Evolutionary conservation across 441 rosid species (phyloP).

Genomic region (Croton setiger): DNA sequence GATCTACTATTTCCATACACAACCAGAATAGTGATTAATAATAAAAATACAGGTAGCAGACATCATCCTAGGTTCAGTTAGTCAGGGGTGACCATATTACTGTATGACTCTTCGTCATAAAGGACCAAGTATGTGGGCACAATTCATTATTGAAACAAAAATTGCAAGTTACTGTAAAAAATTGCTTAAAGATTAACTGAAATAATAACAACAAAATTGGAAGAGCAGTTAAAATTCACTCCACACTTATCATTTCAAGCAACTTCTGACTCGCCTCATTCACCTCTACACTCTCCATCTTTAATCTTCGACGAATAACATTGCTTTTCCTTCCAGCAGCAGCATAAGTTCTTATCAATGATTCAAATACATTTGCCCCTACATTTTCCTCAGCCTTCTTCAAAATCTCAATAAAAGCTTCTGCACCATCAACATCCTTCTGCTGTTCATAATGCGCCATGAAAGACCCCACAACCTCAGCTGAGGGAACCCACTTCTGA

Average conservation of each 20-base stretch:
- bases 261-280: conserved; percentile 54
- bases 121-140: neutral
- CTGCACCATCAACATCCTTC: conserved; percentile 83
- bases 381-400: conserved; percentile 60
- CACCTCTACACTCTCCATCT: conserved; percentile 80
- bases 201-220: conserved; percentile 22
- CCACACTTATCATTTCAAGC: conserved; percentile 50
- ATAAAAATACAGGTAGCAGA: no score
- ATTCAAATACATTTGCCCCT: conserved; percentile 59
- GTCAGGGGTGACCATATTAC: neutral
- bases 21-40: neutral
- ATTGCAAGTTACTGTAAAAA: conserved; percentile 17
- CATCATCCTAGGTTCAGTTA: neutral
- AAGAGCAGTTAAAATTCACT: conserved; percentile 36
- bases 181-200: conserved; percentile 12
- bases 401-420: conserved; percentile 60
- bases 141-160: conserved; percentile 23
- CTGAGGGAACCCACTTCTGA: conserved; percentile 69
- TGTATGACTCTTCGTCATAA: conserved; percentile 5
- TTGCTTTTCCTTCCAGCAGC: conserved; percentile 76
- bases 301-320: conserved; percentile 49
- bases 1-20: neutral
- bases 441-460: conserved; percentile 64
- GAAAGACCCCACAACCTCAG: conserved; percentile 45
- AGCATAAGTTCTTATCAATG: conserved; percentile 81